Evolutionary conservation across 805 yeast species (phyloP).

Genomic region (Zygosaccharomyces kombuchaensis): DNA sequence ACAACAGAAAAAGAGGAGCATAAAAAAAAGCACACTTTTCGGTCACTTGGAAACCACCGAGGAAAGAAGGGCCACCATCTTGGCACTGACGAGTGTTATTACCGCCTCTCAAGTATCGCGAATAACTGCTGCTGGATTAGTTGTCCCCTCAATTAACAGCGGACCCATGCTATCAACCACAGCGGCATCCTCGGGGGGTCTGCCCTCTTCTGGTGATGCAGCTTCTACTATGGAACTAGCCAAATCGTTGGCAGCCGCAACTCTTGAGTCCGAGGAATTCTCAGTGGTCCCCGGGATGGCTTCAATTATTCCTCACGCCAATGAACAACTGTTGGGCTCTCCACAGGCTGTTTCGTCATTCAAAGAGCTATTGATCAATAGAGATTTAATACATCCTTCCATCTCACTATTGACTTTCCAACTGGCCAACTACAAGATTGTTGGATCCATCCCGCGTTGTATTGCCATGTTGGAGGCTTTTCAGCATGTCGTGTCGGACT

Average conservation of each 20-base stretch:
- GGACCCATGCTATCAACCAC: conserved; percentile 25
- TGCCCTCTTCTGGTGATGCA: conserved; percentile 2
- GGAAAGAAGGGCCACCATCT: conserved; percentile 51
- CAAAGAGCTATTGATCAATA: conserved; percentile 32
- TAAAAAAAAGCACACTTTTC: conserved; percentile 60
- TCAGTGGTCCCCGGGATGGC: conserved; percentile 39
- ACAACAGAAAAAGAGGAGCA: conserved; percentile 42
- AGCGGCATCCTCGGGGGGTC: conserved; percentile 14
- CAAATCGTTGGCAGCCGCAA: conserved; percentile 25
- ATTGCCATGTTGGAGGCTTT: conserved; percentile 80
- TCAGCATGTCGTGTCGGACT: conserved; percentile 71
- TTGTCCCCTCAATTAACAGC: conserved; percentile 32
- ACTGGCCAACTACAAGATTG: conserved; percentile 76
- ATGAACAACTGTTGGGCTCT: conserved; percentile 25
- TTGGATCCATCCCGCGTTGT: conserved; percentile 87
- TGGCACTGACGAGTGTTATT: conserved; percentile 34
- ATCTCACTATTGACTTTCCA: conserved; percentile 73
- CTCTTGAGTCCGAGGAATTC: conserved; percentile 27
- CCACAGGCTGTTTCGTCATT: conserved; percentile 30
- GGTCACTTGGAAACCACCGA: conserved; percentile 78
- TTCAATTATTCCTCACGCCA: conserved; percentile 44
- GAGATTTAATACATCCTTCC: conserved; percentile 76
- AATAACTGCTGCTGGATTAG: conserved; percentile 35
- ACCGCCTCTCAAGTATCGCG: conserved; percentile 31
- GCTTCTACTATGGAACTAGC: conserved; percentile 18